Conservation (phyloP, 2,329 filamentous ascomycete species). For the Zymoseptoria crescenta region DNA sequence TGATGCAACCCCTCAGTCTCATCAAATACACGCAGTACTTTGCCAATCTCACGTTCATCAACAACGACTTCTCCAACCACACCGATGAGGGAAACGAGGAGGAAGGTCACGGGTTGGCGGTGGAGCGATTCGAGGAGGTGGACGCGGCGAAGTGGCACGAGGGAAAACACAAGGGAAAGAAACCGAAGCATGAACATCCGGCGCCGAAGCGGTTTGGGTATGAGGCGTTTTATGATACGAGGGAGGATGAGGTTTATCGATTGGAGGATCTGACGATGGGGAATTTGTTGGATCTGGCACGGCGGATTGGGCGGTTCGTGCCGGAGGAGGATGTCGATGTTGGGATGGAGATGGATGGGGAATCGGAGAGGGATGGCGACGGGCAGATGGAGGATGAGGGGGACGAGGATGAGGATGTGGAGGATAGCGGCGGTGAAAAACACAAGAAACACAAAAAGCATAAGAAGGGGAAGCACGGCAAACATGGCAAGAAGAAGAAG, state of each 20-base stretch:
- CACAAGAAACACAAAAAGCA: constrained; percentile 14
- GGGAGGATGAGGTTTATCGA: constrained; percentile 64
- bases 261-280: constrained; percentile 77
- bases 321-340: constrained; percentile 22
- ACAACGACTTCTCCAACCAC: constrained; percentile 54
- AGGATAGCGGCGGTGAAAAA: constrained; percentile 18
- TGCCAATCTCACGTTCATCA: constrained; percentile 85
- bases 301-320: constrained; percentile 59
- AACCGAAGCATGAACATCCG: constrained; percentile 45
- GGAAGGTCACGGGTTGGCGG: too few species aligned
- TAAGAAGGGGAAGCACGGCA: constrained; percentile 24
- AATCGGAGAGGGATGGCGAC: constrained; percentile 4
- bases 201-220: constrained; percentile 60
- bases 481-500: constrained; percentile 30
- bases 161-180: constrained; percentile 55
- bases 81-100: background rate
- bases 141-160: constrained; percentile 48
- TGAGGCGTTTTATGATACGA: constrained; percentile 81
- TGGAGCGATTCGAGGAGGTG: constrained; percentile 20
- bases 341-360: constrained; percentile 1
- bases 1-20: constrained; percentile 70
- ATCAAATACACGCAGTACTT: constrained; percentile 83
- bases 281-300: constrained; percentile 71
- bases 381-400: constrained; percentile 27
- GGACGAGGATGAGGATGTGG: constrained; percentile 14